Evolutionary conservation across 139 green algal genomes (phyloP).

Genomic region (Chlorella sp.): DNA sequence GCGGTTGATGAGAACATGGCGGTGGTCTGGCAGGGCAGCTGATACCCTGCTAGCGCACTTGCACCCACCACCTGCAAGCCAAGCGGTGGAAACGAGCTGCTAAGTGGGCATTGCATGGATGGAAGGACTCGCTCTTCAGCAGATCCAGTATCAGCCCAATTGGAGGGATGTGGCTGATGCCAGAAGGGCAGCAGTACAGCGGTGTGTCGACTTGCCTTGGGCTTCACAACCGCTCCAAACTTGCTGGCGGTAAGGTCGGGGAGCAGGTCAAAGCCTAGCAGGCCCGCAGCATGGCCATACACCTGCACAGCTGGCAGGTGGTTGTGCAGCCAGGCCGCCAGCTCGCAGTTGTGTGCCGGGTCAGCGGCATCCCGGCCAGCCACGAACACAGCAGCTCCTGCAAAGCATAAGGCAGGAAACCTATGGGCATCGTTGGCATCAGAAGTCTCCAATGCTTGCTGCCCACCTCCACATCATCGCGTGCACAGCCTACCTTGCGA

Average conservation of each 20-base stretch:
- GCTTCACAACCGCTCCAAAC: background rate
- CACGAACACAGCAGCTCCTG: constrained; percentile 28
- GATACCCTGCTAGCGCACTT: background rate
- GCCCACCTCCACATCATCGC: no score
- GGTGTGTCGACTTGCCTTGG: no score
- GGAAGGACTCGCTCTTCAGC: no score
- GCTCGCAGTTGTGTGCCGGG: background rate
- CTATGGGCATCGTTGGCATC: no score
- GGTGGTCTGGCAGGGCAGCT: background rate
- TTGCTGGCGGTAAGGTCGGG: background rate
- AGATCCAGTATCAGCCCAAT: no score
- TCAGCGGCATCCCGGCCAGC: constrained; percentile 12
- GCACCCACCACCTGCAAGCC: constrained; percentile 4
- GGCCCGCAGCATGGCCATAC: constrained; percentile 49
- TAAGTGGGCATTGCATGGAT: no score
- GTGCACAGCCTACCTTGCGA: background rate
- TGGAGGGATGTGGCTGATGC: no score
- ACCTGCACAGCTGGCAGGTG: constrained; percentile 43
- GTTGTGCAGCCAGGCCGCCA: constrained; percentile 34
- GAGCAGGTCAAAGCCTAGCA: constrained; percentile 39
- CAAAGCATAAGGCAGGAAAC: background rate
- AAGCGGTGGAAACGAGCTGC: no score
- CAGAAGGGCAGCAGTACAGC: no score
- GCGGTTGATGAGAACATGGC: constrained; percentile 53
- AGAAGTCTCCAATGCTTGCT: no score